Evolutionary conservation across 78 protist species (phyloP).

Genomic region (Dictyostelium capitatum): DNA sequence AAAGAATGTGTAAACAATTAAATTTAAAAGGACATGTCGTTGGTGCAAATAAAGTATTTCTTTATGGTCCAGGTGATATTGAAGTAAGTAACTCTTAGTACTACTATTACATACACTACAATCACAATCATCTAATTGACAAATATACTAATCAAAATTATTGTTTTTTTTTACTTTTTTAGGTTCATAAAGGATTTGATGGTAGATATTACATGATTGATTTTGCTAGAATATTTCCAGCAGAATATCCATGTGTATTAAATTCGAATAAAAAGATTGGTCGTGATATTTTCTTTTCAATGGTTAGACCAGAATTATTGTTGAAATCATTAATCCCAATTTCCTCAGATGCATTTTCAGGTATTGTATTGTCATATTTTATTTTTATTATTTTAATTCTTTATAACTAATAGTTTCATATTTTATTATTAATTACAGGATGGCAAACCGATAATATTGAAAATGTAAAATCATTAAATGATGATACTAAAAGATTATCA

Average conservation of each 20-base stretch:
- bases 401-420: no score
- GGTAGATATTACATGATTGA: slow-evolving; percentile 69
- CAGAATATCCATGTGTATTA: slow-evolving; percentile 29
- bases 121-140: no score
- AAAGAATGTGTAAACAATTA: slow-evolving; percentile 12
- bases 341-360: slow-evolving; percentile 58
- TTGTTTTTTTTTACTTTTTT: no score
- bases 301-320: slow-evolving; percentile 68
- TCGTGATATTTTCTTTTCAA: slow-evolving; percentile 66
- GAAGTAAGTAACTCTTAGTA: background rate
- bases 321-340: background rate
- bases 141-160: no score
- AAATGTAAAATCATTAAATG: slow-evolving; percentile 17
- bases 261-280: slow-evolving; percentile 43
- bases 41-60: slow-evolving; percentile 7
- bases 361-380: no score
- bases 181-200: slow-evolving; percentile 54
- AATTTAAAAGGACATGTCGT: slow-evolving; percentile 45
- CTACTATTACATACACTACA: no score
- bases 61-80: slow-evolving; percentile 81
- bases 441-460: slow-evolving; percentile 39
- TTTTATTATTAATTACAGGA: no score
- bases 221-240: slow-evolving; percentile 69
- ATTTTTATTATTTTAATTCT: no score
- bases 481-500: slow-evolving; percentile 35